Evolutionary conservation across 2,329 filamentous ascomycete species (phyloP).

Genomic region (Fusarium sp.): DNA sequence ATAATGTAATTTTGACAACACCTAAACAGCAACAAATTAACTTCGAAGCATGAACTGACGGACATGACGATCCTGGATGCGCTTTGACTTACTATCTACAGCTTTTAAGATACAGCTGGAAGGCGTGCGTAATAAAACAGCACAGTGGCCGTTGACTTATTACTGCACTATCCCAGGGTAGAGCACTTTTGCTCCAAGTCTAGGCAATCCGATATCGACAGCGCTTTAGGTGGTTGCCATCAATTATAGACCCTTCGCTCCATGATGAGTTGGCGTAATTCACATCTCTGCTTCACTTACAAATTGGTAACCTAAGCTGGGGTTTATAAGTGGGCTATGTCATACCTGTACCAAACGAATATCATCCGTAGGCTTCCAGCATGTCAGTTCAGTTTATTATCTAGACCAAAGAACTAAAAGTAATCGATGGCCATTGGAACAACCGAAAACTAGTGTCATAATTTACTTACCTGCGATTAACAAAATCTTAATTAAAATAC

Average conservation of each 20-base stretch:
- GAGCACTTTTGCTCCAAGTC: background rate
- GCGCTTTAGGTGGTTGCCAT: background rate
- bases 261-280: fast-evolving
- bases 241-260: background rate
- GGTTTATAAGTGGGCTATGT: fast-evolving
- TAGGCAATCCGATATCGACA: background rate
- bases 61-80: background rate
- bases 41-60: fast-evolving
- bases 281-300: fast-evolving
- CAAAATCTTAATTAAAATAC: no score
- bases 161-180: fast-evolving
- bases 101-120: background rate
- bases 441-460: no score
- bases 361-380: fast-evolving
- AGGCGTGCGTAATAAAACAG: fast-evolving
- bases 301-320: background rate
- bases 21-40: background rate
- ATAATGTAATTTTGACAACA: background rate
- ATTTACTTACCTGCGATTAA: no score
- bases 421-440: fast-evolving
- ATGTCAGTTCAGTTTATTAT: fast-evolving
- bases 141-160: background rate
- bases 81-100: background rate
- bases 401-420: fast-evolving
- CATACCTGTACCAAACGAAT: fast-evolving